Evolutionary conservation across 495 filamentous ascomycete genomes (phyloP).

Genomic region (Podospora australis): DNA sequence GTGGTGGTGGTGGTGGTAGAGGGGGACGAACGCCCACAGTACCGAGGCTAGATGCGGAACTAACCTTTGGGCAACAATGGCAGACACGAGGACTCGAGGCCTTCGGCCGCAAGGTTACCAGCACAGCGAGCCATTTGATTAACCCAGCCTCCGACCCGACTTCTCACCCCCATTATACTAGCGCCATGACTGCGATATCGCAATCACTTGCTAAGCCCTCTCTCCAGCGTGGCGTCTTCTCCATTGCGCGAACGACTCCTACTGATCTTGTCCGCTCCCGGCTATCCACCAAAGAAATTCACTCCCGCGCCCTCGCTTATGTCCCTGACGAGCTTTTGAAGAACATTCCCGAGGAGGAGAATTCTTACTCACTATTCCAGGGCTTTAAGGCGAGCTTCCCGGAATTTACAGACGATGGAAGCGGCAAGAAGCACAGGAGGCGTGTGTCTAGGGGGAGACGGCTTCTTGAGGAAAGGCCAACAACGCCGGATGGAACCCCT

Average conservation of each 20-base stretch:
- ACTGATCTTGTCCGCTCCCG: constrained; percentile 89
- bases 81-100: constrained; percentile 86
- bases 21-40: no score
- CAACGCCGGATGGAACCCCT: constrained; percentile 45
- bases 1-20: no score
- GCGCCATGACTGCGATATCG: constrained; percentile 83
- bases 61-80: constrained; percentile 3
- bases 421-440: constrained; percentile 63
- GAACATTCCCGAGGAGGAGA: constrained; percentile 79
- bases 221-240: constrained; percentile 83
- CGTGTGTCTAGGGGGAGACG: constrained; percentile 65
- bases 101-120: constrained; percentile 90
- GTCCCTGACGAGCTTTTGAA: constrained; percentile 83
- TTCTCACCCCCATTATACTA: constrained; percentile 63
- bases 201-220: constrained; percentile 75
- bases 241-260: constrained; percentile 78
- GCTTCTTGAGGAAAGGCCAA: constrained; percentile 56
- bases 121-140: constrained; percentile 85
- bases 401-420: constrained; percentile 59
- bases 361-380: constrained; percentile 88
- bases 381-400: constrained; percentile 90
- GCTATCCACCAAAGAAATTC: constrained; percentile 86
- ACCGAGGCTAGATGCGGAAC: background rate
- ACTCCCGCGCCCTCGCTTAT: constrained; percentile 84
- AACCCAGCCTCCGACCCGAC: constrained; percentile 57